Base-by-base conservation (phyloP, 805 yeast genomes). In the Saccharomycopsis microspora region DNA sequence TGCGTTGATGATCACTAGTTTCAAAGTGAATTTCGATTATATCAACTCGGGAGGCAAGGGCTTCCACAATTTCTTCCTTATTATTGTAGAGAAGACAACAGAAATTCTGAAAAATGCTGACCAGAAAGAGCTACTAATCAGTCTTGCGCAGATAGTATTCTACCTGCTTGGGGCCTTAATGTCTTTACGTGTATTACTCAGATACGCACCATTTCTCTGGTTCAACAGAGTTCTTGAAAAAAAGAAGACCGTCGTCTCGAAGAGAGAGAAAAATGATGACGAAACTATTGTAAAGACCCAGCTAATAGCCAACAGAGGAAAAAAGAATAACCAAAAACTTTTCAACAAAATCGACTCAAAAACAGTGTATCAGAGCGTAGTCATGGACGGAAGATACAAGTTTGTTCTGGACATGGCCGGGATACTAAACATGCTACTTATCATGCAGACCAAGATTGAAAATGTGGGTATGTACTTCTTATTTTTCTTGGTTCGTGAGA, bases 381-480 rank as follows among this genome's bases (percentile, higher is more conserved):
- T 52, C 1, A 46, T 59, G 6, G 57, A 57, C n/a, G 49, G 52
- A n/a, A 63, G 61, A 1, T 47, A 32, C 33, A 27, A 35, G 30
- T 47, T 58, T 5, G 53, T 70, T 5, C 57, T 66, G 8, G 72
- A 68, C 45, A 43, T 72, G 1, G 47, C 61, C 1, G 63, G 68
- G 28, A 44, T 70, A 3, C n/a, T 62, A 1, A 63, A 74, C 3
- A 48, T 74, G 8, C 60, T 75, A 37, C 61, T 80, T 30, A 60
- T 80, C 5, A 74, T 74, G 46, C 87, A 82, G 57, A 65, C 84
- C 0, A 67, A 75, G 44, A 60, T 68, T 30, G 71, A 68, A 43
- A 73, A 75, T 51, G 73, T 81, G 27, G 87, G 88, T 0, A 52
- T 82, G 5, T 75, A 71, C 54, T 41, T 70, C 6, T 54, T 69